These are phyloP conservation scores for Elymus sibiricus DNA, from an alignment of 176 grass and related monocot genomes.

Conservation along the genomic window DNA sequence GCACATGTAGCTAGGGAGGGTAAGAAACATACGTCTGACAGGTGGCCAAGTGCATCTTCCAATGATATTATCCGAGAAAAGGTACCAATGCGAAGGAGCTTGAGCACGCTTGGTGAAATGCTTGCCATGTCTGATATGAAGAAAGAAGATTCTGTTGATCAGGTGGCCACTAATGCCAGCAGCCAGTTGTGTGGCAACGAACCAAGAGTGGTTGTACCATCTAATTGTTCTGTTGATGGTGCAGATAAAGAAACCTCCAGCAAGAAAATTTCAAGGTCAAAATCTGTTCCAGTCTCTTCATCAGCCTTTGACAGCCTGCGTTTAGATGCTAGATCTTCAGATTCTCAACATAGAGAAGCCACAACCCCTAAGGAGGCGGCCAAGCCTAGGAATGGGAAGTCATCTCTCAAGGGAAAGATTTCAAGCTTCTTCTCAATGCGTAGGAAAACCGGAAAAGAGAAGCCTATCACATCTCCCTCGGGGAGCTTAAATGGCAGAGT, in stretches of 20 bases:
- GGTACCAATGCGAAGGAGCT: slow-evolving; percentile 58
- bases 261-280: slow-evolving; percentile 73
- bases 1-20: slow-evolving; percentile 79
- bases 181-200: slow-evolving; percentile 36
- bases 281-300: slow-evolving; percentile 77
- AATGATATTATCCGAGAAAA: slow-evolving; percentile 51
- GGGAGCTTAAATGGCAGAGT: slow-evolving; percentile 9
- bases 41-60: slow-evolving; percentile 63
- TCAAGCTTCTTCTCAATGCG: slow-evolving; percentile 73
- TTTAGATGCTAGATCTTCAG: slow-evolving; percentile 43
- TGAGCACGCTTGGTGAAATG: slow-evolving; percentile 95
- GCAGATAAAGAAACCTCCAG: slow-evolving; percentile 27
- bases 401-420: slow-evolving; percentile 79
- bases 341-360: slow-evolving; percentile 37
- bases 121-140: slow-evolving; percentile 78
- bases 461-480: slow-evolving; percentile 36
- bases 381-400: slow-evolving; percentile 61
- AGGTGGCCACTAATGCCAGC: not conserved
- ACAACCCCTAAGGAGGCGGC: slow-evolving; percentile 26
- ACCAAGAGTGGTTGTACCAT: slow-evolving; percentile 40
- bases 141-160: slow-evolving; percentile 50
- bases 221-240: slow-evolving; percentile 28
- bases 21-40: slow-evolving; percentile 81
- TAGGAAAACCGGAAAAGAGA: slow-evolving; percentile 66
- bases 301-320: slow-evolving; percentile 57